Conservation (phyloP, 2,329 filamentous ascomycete species). For the Rutstroemia sp. region DNA sequence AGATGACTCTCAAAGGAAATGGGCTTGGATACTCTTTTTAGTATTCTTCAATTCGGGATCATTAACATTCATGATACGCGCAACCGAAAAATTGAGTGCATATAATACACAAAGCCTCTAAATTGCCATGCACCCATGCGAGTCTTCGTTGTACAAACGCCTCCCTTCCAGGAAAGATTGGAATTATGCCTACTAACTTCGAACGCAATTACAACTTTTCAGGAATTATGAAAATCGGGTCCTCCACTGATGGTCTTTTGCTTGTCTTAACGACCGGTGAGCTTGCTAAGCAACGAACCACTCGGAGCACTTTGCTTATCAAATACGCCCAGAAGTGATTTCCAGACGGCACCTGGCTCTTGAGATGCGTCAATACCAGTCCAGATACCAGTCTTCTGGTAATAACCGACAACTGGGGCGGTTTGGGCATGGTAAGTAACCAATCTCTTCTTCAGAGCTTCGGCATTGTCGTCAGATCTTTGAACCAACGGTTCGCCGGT, state of each 20-base stretch:
- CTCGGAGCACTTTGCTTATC: conserved; percentile 43
- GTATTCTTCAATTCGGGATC: conserved; percentile 1
- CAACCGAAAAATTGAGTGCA: conserved; percentile 16
- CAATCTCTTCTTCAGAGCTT: conserved; percentile 90
- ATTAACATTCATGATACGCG: conserved; percentile 14
- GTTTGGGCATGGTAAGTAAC: conserved; percentile 93
- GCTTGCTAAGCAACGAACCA: conserved; percentile 28
- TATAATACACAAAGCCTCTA: conserved; percentile 24
- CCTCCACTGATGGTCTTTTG: conserved; percentile 2
- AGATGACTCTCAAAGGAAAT: not conserved
- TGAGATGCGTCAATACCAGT: conserved; percentile 91
- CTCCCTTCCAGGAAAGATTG: conserved; percentile 17
- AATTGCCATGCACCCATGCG: conserved; percentile 21
- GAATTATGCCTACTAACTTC: conserved; percentile 18
- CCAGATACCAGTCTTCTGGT: conserved; percentile 97
- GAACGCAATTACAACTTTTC: conserved; percentile 20
- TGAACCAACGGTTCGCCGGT: conserved; percentile 96
- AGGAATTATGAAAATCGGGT: conserved; percentile 25
- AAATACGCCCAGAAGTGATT: conserved; percentile 80
- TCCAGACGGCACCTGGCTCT: conserved; percentile 93
- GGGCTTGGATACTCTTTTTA: not conserved
- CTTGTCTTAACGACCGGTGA: conserved; percentile 24
- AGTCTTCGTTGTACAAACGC: conserved; percentile 25
- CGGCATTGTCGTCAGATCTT: conserved; percentile 94
- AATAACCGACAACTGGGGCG: conserved; percentile 85